Percentiles rank a stretch among this genome's conserved stretches.
Conservation (phyloP, 2,329 filamentous ascomycete genomes). For the Alternaria postmessia region DNA sequence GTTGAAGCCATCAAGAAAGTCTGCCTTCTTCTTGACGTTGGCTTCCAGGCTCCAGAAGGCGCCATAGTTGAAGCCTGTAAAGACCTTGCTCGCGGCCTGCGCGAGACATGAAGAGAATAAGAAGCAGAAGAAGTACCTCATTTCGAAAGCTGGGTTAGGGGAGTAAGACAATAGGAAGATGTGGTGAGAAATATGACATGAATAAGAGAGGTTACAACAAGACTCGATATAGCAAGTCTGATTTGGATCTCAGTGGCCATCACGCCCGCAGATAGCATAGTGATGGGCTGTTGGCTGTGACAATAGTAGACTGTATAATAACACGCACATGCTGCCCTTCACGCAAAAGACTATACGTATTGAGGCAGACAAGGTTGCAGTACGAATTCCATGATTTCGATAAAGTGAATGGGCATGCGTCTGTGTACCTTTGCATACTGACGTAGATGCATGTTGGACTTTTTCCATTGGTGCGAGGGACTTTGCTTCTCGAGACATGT, state of each 20-base stretch:
- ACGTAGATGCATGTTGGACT: neutral
- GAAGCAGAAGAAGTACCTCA: constrained; percentile 11
- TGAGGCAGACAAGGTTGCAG: neutral
- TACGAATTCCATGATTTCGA: neutral
- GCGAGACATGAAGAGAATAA: constrained; percentile 11
- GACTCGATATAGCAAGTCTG: neutral
- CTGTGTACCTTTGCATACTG: neutral
- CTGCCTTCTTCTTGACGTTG: constrained; percentile 30
- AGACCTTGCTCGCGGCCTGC: constrained; percentile 23
- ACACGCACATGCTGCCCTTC: neutral
- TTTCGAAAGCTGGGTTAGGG: neutral
- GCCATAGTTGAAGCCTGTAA: constrained; percentile 43
- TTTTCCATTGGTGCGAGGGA: too few species aligned
- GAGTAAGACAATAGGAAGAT: neutral
- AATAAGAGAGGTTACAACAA: too few species aligned
- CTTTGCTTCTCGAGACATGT: too few species aligned
- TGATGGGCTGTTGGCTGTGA: neutral
- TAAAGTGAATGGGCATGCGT: neutral
- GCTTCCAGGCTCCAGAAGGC: constrained; percentile 30
- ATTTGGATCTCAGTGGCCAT: neutral
- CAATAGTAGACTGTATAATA: neutral
- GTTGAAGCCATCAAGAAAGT: constrained; percentile 35
- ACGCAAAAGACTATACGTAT: neutral
- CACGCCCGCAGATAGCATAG: neutral
- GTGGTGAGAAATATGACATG: neutral